Evolutionary conservation across 768 basidiomycete genomes (phyloP).

Genomic region (Phlebiopsis flavidoalba): DNA sequence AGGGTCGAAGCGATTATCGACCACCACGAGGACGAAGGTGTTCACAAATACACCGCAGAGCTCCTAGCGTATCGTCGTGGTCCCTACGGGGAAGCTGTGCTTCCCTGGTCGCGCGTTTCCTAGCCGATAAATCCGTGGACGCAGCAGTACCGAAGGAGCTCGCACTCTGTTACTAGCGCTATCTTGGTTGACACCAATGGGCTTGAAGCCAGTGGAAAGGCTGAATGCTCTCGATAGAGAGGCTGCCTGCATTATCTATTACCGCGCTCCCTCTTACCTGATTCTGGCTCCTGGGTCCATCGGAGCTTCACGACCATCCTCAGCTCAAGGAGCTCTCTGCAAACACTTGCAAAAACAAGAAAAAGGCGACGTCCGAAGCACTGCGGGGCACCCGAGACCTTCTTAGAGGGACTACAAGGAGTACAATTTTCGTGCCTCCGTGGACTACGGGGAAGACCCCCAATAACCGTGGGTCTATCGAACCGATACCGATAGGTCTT

Average conservation of each 20-base stretch:
- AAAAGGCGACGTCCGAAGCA: constrained; percentile 46
- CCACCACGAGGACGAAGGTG: constrained; percentile 85
- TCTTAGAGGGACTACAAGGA: constrained; percentile 93
- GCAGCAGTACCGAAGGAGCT: constrained; percentile 51
- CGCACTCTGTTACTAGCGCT: constrained; percentile 69
- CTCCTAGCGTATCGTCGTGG: constrained; percentile 62
- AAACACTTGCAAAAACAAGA: constrained; percentile 55
- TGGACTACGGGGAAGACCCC: constrained; percentile 32
- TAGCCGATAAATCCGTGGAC: constrained; percentile 25
- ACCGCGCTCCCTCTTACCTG: constrained; percentile 44
- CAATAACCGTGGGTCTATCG: constrained; percentile 69
- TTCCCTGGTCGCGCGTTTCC: constrained; percentile 48
- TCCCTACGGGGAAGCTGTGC: constrained; percentile 76
- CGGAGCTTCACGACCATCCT: constrained; percentile 30
- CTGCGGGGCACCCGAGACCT: constrained; percentile 70
- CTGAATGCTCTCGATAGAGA: constrained; percentile 55
- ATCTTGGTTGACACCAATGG: constrained; percentile 87
- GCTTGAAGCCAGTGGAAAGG: constrained; percentile 74
- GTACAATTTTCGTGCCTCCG: constrained; percentile 49
- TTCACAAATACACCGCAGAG: constrained; percentile 52
- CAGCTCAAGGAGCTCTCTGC: constrained; percentile 45
- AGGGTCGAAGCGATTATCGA: constrained; percentile 80
- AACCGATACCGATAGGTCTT: constrained; percentile 78
- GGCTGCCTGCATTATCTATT: constrained; percentile 62
- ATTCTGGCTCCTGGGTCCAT: constrained; percentile 16